These are phyloP conservation scores for Pleurotus eryngii DNA, from an alignment of 768 basidiomycete genomes.

Conservation along the genomic window DNA sequence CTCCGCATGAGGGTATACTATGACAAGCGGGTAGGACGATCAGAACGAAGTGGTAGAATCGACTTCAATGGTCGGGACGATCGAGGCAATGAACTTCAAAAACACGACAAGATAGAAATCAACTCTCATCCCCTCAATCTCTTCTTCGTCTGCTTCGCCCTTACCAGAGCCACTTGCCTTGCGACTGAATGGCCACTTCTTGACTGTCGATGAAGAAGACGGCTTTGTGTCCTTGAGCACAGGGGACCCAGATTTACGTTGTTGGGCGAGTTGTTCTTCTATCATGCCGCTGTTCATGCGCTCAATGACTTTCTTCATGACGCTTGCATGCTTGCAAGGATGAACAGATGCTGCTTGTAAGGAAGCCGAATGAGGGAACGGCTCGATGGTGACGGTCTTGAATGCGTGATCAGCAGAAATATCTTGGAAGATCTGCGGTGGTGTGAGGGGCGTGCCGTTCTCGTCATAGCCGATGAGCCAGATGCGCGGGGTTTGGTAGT, in stretches of 20 bases:
- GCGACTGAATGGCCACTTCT: slow-evolving; percentile 83
- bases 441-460: slow-evolving; percentile 87
- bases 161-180: slow-evolving; percentile 62
- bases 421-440: slow-evolving; percentile 93
- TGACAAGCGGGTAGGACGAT: slow-evolving; percentile 8
- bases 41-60: slow-evolving; percentile 83
- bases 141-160: slow-evolving; percentile 63
- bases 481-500: slow-evolving; percentile 97
- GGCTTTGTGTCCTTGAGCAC: slow-evolving; percentile 38
- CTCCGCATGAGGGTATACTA: slow-evolving; percentile 9
- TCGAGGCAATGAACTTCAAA: slow-evolving; percentile 98
- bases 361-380: slow-evolving; percentile 89
- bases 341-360: slow-evolving; percentile 92
- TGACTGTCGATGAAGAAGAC: slow-evolving; percentile 42
- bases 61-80: slow-evolving; percentile 98
- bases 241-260: slow-evolving; percentile 40
- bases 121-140: slow-evolving; percentile 88
- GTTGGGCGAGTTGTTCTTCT: slow-evolving; percentile 73
- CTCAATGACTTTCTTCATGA: slow-evolving; percentile 99
- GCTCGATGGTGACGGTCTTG: slow-evolving; percentile 98
- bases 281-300: slow-evolving; percentile 91
- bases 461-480: slow-evolving; percentile 99
- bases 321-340: slow-evolving; percentile 97
- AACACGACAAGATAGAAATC: slow-evolving; percentile 98
- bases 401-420: slow-evolving; percentile 95